A percentile compares a stretch with the other conserved stretches of the same genome.
These are phyloP conservation scores for Fusarium musae DNA, from an alignment of 2,329 filamentous ascomycete genomes.

Conservation along the genomic window DNA sequence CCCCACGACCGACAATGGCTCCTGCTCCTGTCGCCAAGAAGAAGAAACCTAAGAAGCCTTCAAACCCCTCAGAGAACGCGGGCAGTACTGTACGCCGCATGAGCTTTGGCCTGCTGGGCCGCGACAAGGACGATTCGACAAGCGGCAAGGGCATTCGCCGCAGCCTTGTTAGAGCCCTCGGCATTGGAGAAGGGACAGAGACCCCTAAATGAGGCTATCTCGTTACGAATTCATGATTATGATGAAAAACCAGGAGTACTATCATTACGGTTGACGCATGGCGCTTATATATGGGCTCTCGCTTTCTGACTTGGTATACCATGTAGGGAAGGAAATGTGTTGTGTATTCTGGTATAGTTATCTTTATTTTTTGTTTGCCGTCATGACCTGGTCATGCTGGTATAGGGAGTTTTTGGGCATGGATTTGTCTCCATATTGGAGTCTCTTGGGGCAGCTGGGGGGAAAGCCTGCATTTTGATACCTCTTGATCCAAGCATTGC, in stretches of 20 bases:
- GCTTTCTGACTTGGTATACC: constrained; percentile 13
- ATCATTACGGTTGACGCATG: constrained; percentile 21
- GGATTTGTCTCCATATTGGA: constrained; percentile 5
- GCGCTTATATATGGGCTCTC: constrained; percentile 30
- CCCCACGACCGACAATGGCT: constrained; percentile 64
- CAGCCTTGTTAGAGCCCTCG: constrained; percentile 59
- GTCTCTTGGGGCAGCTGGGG: constrained; percentile 12
- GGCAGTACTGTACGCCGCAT: constrained; percentile 54
- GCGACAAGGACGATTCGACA: constrained; percentile 51
- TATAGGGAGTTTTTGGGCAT: constrained; percentile 25
- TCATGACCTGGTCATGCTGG: background rate
- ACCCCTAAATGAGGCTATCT: constrained; percentile 17
- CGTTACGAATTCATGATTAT: constrained; percentile 35
- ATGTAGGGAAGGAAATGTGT: constrained; percentile 4
- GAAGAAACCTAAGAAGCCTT: constrained; percentile 50
- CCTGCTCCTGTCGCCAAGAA: constrained; percentile 52
- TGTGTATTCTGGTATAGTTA: constrained; percentile 12
- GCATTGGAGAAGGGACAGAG: constrained; percentile 49
- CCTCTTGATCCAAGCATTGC: constrained; percentile 19
- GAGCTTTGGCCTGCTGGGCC: constrained; percentile 60
- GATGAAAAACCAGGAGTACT: constrained; percentile 23
- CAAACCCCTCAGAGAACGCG: constrained; percentile 36
- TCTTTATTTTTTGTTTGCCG: background rate
- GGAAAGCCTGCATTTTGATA: constrained; percentile 33
- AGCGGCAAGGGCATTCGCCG: constrained; percentile 56